Base-by-base conservation (phyloP, 2,329 filamentous ascomycete genomes). In the Aspergillus piperis region DNA sequence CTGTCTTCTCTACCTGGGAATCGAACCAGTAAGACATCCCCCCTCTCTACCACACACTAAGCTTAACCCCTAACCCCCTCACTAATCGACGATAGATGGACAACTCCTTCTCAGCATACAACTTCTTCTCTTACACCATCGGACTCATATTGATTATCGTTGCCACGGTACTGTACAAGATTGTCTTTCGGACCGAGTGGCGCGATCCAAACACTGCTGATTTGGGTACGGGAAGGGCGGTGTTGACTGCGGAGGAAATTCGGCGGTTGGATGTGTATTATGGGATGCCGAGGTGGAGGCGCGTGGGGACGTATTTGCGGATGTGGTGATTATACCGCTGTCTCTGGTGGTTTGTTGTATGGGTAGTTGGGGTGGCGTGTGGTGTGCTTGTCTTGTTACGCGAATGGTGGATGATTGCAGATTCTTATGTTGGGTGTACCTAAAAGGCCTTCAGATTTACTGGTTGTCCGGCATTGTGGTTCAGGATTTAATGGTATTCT, bases 71-170 rank as follows among this genome's bases (percentile, higher is more conserved):
- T 25, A 25, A 25, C 23, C 23, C 23, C 23, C 4, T 32, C 0
- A 32, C 30, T 32, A 13, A 15, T 36, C 7, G 19, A 17, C 13
- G 10, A 42, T 30, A 61, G 59, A 30, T 11, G 1, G 55, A 42
- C 11, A 17, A 38, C 4, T 32, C 27, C n/a, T 61, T 60, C 39
- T 55, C 60, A 2, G 42, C 21, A 10, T 57, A 60, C 5, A 62
- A 51, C 13, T 62, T 62, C 36, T 60, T 60, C 44, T 51, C 54
- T 2, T 54, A 60, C 27, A 60, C 44, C 10, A 57, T 62, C 8
- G 57, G 61, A 23, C 11, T 60, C 8, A n/a, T 60, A 1, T 17
- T 60, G 3, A 59, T 62, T 8, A 38, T 49, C 3, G 15, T 59
- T 6, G 27, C 21, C 4, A 59, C 60, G 6, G 25, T 39, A 8